A percentile compares a stretch with the other conserved stretches of the same genome.
phyloP scores from a whole-genome alignment of 2,329 filamentous ascomycete species.

The Xylariaceae sp. region DNA sequence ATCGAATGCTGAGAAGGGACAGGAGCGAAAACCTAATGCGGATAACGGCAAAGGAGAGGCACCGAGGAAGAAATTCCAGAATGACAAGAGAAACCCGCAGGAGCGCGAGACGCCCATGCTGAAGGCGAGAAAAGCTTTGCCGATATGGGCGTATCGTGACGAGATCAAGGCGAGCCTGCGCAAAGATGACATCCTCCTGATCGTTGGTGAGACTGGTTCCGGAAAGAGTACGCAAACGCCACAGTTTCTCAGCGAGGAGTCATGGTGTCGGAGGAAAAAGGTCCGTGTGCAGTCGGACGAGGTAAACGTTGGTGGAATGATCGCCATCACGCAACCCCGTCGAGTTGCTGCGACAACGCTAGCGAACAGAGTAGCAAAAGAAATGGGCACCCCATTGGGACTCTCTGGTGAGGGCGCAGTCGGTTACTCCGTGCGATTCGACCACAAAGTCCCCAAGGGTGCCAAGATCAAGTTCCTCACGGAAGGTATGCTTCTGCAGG shows the following conservation, averaged over 20 bases:
- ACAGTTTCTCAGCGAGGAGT: conserved; percentile 74
- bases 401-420: conserved; percentile 50
- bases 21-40: conserved; percentile 7
- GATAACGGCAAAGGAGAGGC: conserved; percentile 5
- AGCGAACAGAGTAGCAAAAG: conserved; percentile 79
- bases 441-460: conserved; percentile 75
- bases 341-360: conserved; percentile 90
- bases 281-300: conserved; percentile 45
- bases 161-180: conserved; percentile 62
- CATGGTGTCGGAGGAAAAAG: conserved; percentile 66
- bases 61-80: not conserved
- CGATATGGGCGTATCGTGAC: conserved; percentile 71
- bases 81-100: not conserved
- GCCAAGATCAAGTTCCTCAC: conserved; percentile 90
- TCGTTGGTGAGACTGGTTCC: conserved; percentile 91
- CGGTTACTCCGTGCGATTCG: conserved; percentile 93
- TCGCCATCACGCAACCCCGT: conserved; percentile 91
- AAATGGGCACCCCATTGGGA: conserved; percentile 54
- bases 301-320: conserved; percentile 64
- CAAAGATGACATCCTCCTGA: conserved; percentile 62
- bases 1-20: conserved; percentile 12
- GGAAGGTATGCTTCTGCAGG: conserved; percentile 92
- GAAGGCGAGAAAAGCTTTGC: conserved; percentile 59
- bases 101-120: conserved; percentile 27
- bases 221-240: conserved; percentile 97